Base-by-base conservation (phyloP, 768 basidiomycete species). In the Mycena rebaudengoi region DNA sequence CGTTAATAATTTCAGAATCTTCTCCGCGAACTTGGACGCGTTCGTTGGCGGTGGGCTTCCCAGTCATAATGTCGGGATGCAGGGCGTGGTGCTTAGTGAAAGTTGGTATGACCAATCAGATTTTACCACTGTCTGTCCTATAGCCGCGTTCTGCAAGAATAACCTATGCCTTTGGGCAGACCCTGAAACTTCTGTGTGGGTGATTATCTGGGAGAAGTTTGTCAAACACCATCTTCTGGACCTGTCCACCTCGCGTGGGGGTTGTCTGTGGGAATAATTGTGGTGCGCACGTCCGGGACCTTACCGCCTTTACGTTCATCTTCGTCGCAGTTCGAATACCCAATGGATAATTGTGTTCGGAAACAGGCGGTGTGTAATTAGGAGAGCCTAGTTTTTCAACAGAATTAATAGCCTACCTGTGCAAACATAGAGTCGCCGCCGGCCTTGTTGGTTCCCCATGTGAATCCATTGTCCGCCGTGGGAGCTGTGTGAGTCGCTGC, bases 281-380 rank as follows among this genome's bases (percentile, higher is more conserved):
- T 69, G 52, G 65, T 56, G 29, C 30, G 69, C 69, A 70, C 69
- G 13, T 35, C 35, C 3, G 69, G 62, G 37, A 56, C 53, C 32
- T 68, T 68, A 3, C 69, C 67, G 14, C 68, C 68, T 60, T 60
- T 1, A 70, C 58, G 30, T 70, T 70, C 67, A 70, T 64, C 30
- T 68, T 69, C 7, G 48, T 70, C 3, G 35, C 46, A 8, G 45
- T 52, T 70, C 64, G 20, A 70, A 70, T 4, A 70, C 49, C 41
- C 68, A 70, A 10, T 64, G 59, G 26, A 64, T 59, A 18, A 64
- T 28, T 3, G 52, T 37, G n/a, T 58, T 62, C 10, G 67, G 67
- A 25, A 61, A 51, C 14, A 66, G 20, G 12, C 23, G 26, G 13
- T 61, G 21, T n/a, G 57, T 53, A 39, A 68, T 64, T 6, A 28